Conservation (phyloP, 164 flowering plant species). For the Amborella trichopoda region DNA sequence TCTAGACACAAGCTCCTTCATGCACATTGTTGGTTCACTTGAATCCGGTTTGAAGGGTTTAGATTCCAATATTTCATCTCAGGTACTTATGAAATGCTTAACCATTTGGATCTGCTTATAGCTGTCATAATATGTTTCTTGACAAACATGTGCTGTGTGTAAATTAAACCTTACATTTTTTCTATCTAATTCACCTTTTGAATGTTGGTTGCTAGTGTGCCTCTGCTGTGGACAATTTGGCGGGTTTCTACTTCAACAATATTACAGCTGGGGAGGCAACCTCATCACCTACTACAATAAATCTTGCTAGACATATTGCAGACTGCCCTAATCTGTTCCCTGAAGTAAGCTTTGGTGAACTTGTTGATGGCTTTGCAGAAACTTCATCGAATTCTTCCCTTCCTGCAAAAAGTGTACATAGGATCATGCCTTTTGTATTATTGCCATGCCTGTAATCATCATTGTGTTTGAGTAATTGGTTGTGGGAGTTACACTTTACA, state of each 20-base stretch:
- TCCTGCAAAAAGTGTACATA: not conserved
- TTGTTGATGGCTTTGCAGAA: no score
- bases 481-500: no score
- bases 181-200: no score
- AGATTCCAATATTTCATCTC: slow-evolving; percentile 77
- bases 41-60: slow-evolving; percentile 93
- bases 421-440: not conserved
- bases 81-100: no score
- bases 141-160: no score
- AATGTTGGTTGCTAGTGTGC: slow-evolving; percentile 94
- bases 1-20: slow-evolving; percentile 71
- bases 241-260: slow-evolving; percentile 85
- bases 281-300: slow-evolving; percentile 50
- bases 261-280: slow-evolving; percentile 87
- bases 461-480: no score
- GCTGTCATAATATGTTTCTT: no score
- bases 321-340: slow-evolving; percentile 85
- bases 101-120: no score
- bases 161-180: no score
- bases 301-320: slow-evolving; percentile 69
- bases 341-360: slow-evolving; percentile 56
- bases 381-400: no score
- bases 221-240: slow-evolving; percentile 80
- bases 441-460: not conserved
- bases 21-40: slow-evolving; percentile 86